These are phyloP conservation scores for Solanum habrochaites DNA, from an alignment of 257 asterid species.

Conservation along the genomic window DNA sequence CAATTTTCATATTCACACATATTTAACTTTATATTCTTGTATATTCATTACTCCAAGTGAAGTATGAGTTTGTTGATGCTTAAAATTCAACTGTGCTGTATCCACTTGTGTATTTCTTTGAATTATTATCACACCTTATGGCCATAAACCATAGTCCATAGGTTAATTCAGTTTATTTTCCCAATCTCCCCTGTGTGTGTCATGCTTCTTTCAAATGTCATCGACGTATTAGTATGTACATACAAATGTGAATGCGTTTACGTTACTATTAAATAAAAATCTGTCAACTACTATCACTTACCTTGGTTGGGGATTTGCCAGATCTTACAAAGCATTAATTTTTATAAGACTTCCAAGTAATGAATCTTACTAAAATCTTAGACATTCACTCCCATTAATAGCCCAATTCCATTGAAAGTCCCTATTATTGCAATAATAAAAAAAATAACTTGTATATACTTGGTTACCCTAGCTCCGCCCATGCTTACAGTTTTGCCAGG, in stretches of 20 bases:
- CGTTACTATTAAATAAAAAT: background rate
- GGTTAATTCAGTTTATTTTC: background rate
- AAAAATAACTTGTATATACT: too few species aligned
- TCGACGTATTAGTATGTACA: background rate
- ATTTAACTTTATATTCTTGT: background rate
- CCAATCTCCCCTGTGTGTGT: background rate
- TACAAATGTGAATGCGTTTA: background rate
- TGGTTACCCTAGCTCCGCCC: background rate
- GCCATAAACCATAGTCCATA: background rate
- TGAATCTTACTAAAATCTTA: background rate
- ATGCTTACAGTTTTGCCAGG: background rate
- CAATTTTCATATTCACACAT: background rate
- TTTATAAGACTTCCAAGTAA: background rate
- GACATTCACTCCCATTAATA: background rate
- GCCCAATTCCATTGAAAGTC: background rate
- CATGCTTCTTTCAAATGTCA: background rate
- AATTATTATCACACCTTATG: background rate
- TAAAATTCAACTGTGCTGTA: background rate
- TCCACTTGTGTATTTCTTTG: background rate
- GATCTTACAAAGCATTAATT: background rate
- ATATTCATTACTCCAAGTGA: background rate
- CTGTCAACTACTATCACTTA: background rate
- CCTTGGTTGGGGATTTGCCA: background rate
- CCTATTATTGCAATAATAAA: too few species aligned
- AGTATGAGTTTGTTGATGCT: background rate